Percentiles rank a stretch among this genome's conserved stretches.
Evolutionary conservation across 2,329 filamentous ascomycete genomes (phyloP).

Genomic region (Rutstroemia sp.): DNA sequence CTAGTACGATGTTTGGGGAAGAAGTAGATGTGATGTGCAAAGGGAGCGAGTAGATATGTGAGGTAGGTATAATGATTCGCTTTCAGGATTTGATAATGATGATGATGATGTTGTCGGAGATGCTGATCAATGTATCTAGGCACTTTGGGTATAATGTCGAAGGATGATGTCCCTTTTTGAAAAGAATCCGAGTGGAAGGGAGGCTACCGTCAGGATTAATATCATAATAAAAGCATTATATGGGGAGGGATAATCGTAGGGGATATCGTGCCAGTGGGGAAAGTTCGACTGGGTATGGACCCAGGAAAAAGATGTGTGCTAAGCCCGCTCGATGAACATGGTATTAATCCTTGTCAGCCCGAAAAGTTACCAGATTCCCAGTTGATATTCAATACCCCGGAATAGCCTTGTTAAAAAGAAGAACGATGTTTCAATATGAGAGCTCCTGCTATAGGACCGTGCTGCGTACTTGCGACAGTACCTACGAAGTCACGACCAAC

Average conservation of each 20-base stretch:
- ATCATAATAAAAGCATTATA: neutral
- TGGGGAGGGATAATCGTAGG: neutral
- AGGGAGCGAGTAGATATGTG: neutral
- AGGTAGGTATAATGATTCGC: no score
- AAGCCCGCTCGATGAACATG: neutral
- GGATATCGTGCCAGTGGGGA: neutral
- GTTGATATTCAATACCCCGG: neutral
- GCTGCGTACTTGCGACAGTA: no score
- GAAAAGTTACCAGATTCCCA: neutral
- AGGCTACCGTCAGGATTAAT: neutral
- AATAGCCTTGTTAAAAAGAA: neutral
- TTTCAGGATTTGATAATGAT: no score
- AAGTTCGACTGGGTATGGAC: neutral
- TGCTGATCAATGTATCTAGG: neutral
- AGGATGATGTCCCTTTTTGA: neutral
- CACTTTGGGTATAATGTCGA: neutral
- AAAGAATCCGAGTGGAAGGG: neutral
- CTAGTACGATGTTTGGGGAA: neutral
- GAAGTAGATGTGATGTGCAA: neutral
- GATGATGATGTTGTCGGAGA: neutral
- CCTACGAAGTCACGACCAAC: no score
- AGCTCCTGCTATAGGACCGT: no score
- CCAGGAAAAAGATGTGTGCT: neutral
- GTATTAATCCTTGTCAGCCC: neutral
- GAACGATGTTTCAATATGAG: neutral